Percentiles rank a stretch among this genome's conserved stretches.
Conservation (phyloP, 176 grass and related monocot species). For the Carex littledalei region DNA sequence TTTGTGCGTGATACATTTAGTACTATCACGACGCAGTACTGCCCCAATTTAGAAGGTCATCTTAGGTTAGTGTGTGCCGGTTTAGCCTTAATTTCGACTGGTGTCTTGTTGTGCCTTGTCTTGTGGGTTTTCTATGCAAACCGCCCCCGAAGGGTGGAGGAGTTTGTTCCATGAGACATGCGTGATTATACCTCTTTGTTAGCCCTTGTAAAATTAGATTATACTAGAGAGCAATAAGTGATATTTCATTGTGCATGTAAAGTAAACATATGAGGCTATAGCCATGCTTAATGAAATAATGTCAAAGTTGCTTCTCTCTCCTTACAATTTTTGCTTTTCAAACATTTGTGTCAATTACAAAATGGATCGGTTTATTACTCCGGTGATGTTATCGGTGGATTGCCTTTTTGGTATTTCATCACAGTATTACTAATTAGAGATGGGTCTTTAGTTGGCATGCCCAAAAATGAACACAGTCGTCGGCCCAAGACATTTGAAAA, state of each 20-base stretch:
- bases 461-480: neutral
- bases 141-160: constrained; percentile 77
- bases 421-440: neutral
- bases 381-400: neutral
- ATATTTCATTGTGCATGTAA: neutral
- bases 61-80: constrained; percentile 47
- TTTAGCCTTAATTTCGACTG: constrained; percentile 40
- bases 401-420: neutral
- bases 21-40: constrained; percentile 46
- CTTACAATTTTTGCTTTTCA: neutral
- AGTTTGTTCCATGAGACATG: constrained; percentile 38
- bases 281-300: constrained; percentile 7
- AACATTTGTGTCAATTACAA: neutral
- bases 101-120: constrained; percentile 46
- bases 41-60: constrained; percentile 40
- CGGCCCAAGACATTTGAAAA: neutral
- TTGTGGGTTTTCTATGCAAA: constrained; percentile 63
- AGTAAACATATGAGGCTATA: neutral
- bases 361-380: neutral
- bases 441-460: neutral
- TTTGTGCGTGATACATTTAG: constrained; percentile 75
- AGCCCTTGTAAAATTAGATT: constrained; percentile 1
- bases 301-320: neutral
- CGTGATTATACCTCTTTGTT: neutral
- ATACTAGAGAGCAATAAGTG: neutral